These are phyloP conservation scores for Talaromyces sp. DNA, from an alignment of 2,329 filamentous ascomycete genomes.

Conservation along the genomic window DNA sequence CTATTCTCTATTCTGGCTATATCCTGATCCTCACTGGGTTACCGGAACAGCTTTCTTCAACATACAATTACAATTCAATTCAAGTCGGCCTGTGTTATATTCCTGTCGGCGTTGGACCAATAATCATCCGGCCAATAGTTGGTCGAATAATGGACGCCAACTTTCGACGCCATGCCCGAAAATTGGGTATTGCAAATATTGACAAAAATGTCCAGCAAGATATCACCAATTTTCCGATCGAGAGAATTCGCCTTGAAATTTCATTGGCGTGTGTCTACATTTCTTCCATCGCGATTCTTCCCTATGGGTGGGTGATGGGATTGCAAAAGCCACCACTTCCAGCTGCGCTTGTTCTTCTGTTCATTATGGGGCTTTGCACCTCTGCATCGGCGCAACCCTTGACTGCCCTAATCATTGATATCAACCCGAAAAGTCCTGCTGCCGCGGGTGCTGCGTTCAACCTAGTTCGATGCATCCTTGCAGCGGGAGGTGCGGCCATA, in stretches of 20 bases:
- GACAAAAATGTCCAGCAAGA: slow-evolving; percentile 34
- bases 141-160: slow-evolving; percentile 44
- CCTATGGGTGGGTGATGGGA: slow-evolving; percentile 44
- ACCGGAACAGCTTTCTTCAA: slow-evolving; percentile 35
- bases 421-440: slow-evolving; percentile 36
- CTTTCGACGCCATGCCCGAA: slow-evolving; percentile 35
- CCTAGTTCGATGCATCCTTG: slow-evolving; percentile 41
- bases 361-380: slow-evolving; percentile 38
- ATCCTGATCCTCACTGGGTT: slow-evolving; percentile 24
- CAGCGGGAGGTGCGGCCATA: slow-evolving; percentile 36
- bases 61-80: slow-evolving; percentile 41
- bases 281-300: slow-evolving; percentile 23
- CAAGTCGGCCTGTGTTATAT: slow-evolving; percentile 43
- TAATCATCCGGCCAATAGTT: slow-evolving; percentile 38
- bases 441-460: slow-evolving; percentile 46
- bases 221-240: slow-evolving; percentile 41
- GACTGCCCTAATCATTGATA: neutral
- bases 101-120: slow-evolving; percentile 39
- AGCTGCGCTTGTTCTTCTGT: slow-evolving; percentile 36
- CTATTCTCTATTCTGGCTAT: neutral
- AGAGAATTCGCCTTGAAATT: slow-evolving; percentile 41
- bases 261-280: slow-evolving; percentile 28
- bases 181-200: slow-evolving; percentile 30
- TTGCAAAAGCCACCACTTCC: slow-evolving; percentile 29
- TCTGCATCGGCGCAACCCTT: slow-evolving; percentile 19